These are phyloP conservation scores for Aspergillus fumigatiaffinis DNA, from an alignment of 2,329 filamentous ascomycete genomes.

Conservation along the genomic window DNA sequence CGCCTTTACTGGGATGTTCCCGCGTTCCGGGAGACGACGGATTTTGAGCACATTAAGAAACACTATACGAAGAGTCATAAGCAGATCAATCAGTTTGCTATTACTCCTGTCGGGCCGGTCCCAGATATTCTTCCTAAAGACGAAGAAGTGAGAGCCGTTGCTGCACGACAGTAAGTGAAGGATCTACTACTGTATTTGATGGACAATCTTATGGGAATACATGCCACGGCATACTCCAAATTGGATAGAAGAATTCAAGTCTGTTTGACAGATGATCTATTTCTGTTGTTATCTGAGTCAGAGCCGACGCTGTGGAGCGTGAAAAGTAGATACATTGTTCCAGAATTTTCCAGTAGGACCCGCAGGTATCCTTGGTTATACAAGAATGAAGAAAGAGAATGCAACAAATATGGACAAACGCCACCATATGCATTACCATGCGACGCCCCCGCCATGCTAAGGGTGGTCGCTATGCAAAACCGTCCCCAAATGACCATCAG, in stretches of 20 bases:
- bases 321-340: neutral
- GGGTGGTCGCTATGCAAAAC: constrained; percentile 13
- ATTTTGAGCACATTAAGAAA: constrained; percentile 94
- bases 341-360: constrained; percentile 8
- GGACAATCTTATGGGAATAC: neutral
- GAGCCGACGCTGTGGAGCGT: constrained; percentile 2
- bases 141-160: constrained; percentile 62
- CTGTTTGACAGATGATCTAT: neutral
- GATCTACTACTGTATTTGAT: neutral
- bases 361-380: neutral
- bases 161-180: neutral
- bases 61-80: constrained; percentile 64
- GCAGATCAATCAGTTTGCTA: constrained; percentile 63
- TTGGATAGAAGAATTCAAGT: neutral
- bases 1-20: constrained; percentile 78
- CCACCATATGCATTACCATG: constrained; percentile 24
- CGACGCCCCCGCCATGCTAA: constrained; percentile 34
- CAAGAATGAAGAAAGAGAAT: constrained; percentile 8
- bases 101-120: constrained; percentile 80
- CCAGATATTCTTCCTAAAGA: constrained; percentile 75
- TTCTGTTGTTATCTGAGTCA: neutral
- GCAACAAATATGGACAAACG: constrained; percentile 16
- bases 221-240: neutral
- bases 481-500: constrained; percentile 6
- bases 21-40: constrained; percentile 76